These are phyloP conservation scores for Albugo laibachii DNA, from an alignment of 352 stramenopile species.

Conservation along the genomic window DNA sequence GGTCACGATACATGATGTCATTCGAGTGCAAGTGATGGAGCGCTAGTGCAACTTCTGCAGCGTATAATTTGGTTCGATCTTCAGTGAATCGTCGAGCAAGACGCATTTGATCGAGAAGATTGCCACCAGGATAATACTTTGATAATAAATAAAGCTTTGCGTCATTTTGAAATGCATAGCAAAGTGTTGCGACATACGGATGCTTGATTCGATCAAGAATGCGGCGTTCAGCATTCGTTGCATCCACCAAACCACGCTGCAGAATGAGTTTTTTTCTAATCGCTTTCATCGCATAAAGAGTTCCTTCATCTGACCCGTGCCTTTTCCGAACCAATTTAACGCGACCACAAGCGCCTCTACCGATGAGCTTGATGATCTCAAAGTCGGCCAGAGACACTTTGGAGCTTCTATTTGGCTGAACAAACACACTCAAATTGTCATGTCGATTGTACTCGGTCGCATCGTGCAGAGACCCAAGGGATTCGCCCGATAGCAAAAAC, in stretches of 20 bases:
- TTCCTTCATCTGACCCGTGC: conserved; percentile 53
- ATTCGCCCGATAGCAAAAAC: conserved; percentile 27
- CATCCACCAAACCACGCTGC: conserved; percentile 71
- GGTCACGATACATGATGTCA: conserved; percentile 94
- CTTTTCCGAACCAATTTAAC: conserved; percentile 81
- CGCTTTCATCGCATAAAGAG: conserved; percentile 74
- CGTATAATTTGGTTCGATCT: conserved; percentile 87
- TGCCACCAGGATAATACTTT: conserved; percentile 95
- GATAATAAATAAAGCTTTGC: conserved; percentile 80
- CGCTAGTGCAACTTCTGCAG: conserved; percentile 90
- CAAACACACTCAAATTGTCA: conserved; percentile 57
- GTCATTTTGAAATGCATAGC: conserved; percentile 82
- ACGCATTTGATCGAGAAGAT: conserved; percentile 84
- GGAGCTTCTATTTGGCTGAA: conserved; percentile 36
- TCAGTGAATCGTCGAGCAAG: conserved; percentile 84
- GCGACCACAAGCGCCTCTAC: conserved; percentile 78
- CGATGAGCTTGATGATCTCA: conserved; percentile 95
- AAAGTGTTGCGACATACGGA: conserved; percentile 91
- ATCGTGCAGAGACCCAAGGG: conserved; percentile 1
- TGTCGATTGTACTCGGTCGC: conserved; percentile 4
- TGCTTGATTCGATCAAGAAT: conserved; percentile 88
- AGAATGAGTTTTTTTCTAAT: conserved; percentile 80
- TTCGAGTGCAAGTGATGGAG: conserved; percentile 86
- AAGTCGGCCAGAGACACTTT: conserved; percentile 76
- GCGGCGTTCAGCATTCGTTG: conserved; percentile 77